Base-by-base conservation (phyloP, 805 yeast species). In the Yarrowia bubula region DNA sequence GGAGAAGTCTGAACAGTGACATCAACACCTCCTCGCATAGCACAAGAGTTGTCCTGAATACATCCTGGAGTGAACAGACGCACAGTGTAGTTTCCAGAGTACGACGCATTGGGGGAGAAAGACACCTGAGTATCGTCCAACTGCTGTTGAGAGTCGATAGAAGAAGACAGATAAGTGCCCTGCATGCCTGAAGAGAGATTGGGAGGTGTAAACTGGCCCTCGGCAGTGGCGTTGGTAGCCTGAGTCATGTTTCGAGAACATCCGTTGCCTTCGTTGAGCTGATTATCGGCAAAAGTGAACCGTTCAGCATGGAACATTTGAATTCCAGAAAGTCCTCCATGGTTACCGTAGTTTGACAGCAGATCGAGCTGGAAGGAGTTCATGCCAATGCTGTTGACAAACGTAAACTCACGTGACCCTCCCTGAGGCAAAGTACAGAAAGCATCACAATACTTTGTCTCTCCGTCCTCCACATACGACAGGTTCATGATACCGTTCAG, bases 21-120 rank as follows among this genome's bases (percentile, higher is more conserved):
- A 70, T 90, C 90, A 3, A 90, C 93, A 31, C 84, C 81, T 10
- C 96, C 93, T 72, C 99, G 82, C 18, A 77, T 66, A 22, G 73
- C 69, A 76, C 99, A 95, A 0, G 95, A 81, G 58, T 77, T 75
- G 72, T 89, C 96, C 3, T 70, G 73, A 0, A 74, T 63, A 77
- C 99, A 95, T 0, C 98, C 98, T 0, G 97, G 97, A 0, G 99
- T 95, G 70, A 84, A 87, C 58, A 92, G 70, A 62, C 84, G 78
- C 28, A 95, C 79, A 0, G 90, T 79, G 74, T 91, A 95, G 66
- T 85, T 80, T 9, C 98, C 98, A 0, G 90, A 79, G 68, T 84
- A 82, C 0, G 88, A 79, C 17, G 91, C 83, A 69, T 87, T 87
- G 9, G 97, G 90, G 65, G 81, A 80, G 71, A 87, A 86, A 0